Percentiles rank a stretch among this genome's conserved stretches.
These are phyloP conservation scores for Davidsoniella australis DNA, from an alignment of 2,329 filamentous ascomycete species.

Conservation along the genomic window DNA sequence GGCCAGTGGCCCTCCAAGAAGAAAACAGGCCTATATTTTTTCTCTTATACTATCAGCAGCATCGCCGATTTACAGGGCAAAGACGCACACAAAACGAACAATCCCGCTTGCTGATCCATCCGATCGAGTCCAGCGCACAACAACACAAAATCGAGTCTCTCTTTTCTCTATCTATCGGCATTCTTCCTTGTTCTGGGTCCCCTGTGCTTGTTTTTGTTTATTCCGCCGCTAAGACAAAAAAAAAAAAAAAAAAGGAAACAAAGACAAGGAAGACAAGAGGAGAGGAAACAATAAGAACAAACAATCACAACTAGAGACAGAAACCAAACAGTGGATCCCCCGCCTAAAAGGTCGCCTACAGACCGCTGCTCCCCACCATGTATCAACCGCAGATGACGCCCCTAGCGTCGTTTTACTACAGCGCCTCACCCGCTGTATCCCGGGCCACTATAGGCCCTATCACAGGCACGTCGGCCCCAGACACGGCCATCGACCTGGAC, in stretches of 20 bases:
- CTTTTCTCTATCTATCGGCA: no score
- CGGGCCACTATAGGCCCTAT: not conserved
- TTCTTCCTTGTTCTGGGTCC: no score
- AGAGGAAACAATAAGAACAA: not conserved
- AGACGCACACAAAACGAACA: no score
- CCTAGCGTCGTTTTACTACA: slow-evolving; percentile 26
- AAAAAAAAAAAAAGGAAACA: not conserved
- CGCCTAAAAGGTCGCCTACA: no score
- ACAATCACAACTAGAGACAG: not conserved
- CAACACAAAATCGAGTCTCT: no score
- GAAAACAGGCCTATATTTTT: not conserved
- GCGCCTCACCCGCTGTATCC: not conserved
- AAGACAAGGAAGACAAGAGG: not conserved
- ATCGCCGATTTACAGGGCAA: no score
- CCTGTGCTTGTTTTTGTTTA: no score
- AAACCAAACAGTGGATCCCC: not conserved
- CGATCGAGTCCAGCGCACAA: no score
- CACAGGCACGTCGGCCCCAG: slow-evolving; percentile 1
- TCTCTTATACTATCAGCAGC: no score
- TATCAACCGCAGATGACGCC: slow-evolving; percentile 37
- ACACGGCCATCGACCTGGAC: not conserved
- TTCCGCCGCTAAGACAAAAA: no score
- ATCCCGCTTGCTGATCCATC: no score
- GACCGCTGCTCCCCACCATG: slow-evolving; percentile 23
- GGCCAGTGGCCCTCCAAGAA: not conserved